Evolutionary conservation across 164 flowering plant genomes (phyloP).

Genomic region (Vitis riparia): DNA sequence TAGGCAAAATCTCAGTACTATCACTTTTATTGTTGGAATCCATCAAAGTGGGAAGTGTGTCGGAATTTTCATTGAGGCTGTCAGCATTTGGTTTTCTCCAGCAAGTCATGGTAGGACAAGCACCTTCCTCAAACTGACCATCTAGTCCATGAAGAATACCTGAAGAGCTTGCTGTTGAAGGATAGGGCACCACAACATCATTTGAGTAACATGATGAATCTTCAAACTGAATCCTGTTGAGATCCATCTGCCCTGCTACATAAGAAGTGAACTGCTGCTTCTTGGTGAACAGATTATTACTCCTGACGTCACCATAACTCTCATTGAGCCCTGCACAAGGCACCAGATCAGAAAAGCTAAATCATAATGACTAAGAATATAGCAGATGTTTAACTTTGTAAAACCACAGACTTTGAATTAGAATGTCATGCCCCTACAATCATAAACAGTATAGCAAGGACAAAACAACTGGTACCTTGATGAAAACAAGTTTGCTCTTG

Average conservation of each 20-base stretch:
- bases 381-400: neutral
- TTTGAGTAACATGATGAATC: slow-evolving; percentile 26
- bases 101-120: slow-evolving; percentile 2
- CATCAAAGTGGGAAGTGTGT: neutral
- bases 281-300: slow-evolving; percentile 3
- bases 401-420: neutral
- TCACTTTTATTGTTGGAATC: neutral
- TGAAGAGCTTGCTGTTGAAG: slow-evolving; percentile 22
- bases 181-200: slow-evolving; percentile 19
- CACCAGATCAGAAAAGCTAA: neutral
- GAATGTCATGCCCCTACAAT: neutral
- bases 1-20: neutral
- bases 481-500: slow-evolving; percentile 5
- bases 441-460: neutral
- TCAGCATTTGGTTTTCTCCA: slow-evolving; percentile 10
- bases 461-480: slow-evolving; percentile 10
- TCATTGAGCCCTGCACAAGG: slow-evolving; percentile 27
- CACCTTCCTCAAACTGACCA: slow-evolving; percentile 11
- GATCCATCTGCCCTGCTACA: slow-evolving; percentile 27
- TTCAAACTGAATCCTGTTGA: slow-evolving; percentile 35
- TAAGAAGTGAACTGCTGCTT: slow-evolving; percentile 9
- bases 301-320: neutral
- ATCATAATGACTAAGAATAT: neutral
- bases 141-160: slow-evolving; percentile 6
- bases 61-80: slow-evolving; percentile 10